Evolutionary conservation across 2,329 filamentous ascomycete genomes (phyloP), one percentile per base, ranked within the genome.

Genomic region (Trichoderma sp.): DNA sequence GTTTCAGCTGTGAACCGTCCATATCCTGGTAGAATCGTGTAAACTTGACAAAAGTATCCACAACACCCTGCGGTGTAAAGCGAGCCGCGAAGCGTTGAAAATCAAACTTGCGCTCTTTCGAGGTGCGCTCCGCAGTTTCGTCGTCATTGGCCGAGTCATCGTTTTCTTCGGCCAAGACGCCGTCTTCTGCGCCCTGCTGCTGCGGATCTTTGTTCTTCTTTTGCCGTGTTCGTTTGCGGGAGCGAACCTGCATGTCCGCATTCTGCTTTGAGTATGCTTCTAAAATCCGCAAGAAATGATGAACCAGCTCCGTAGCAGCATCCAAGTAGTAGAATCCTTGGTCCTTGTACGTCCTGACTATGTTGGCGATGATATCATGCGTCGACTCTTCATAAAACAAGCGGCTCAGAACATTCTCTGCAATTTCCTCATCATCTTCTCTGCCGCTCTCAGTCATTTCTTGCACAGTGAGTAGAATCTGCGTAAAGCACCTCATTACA

Each of bases 341-440:
- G 70, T 95, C 93, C 73, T 96, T 97, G 82, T 96, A 98, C n/a
- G 87, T 90, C 71, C 91, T 86, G 1, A 95, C 85, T 65, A 97
- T 91, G 69, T 89, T 87, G 34, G 95, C 87, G 63, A 99, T 87
- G 28, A 92, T 86, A 71, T 99, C 95, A 75, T 99, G 94, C 0
- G 94, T 97, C 0, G 92, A 88, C 76, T 98, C 94, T 79, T 99
- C 96, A 80, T 99, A 99, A 78, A 99, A 99, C n/a, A 99, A 93
- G 70, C 95, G 92, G 75, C 91, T 96, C 64, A 97, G 88, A 14
- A 97, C 97, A 74, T 99, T 99, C 77, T 99, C 95, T 0, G 96
- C 95, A 77, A 99, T 98, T 74, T 98, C 96, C 76, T 97, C 91
- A 73, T 99, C 93, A n/a, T 97, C 94, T 71, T 97, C 94, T 34